Conservation (phyloP, 1,284 basidiomycete species). For the Schizophyllum amplum region DNA sequence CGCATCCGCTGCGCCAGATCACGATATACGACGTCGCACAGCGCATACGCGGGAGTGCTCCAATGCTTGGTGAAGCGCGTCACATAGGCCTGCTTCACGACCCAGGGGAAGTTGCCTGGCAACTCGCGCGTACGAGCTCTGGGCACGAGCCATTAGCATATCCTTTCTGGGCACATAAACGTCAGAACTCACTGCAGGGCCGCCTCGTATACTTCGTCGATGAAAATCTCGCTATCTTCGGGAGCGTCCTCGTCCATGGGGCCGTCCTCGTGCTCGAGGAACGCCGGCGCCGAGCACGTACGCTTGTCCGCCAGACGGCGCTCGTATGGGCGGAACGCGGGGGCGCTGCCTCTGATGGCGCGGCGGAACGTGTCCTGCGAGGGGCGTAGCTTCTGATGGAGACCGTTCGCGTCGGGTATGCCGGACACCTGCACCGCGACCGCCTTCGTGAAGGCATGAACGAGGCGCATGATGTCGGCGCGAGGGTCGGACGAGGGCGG, state of each 20-base stretch:
- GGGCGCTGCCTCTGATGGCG: slow-evolving; percentile 45
- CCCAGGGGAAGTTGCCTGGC: slow-evolving; percentile 56
- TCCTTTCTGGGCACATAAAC: not conserved
- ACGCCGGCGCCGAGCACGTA: not conserved
- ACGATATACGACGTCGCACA: slow-evolving; percentile 38
- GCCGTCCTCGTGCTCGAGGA: slow-evolving; percentile 6
- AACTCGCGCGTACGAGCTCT: slow-evolving; percentile 65
- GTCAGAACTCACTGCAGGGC: slow-evolving; percentile 36
- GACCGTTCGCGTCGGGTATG: slow-evolving; percentile 36
- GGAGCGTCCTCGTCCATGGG: not conserved
- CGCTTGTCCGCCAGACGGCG: slow-evolving; percentile 7
- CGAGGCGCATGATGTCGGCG: slow-evolving; percentile 40
- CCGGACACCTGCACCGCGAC: slow-evolving; percentile 43
- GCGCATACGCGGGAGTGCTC: slow-evolving; percentile 34
- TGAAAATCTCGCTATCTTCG: slow-evolving; percentile 28
- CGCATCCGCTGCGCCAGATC: slow-evolving; percentile 33
- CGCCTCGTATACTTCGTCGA: slow-evolving; percentile 46
- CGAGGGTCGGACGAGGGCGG: slow-evolving; percentile 47
- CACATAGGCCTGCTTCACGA: slow-evolving; percentile 47
- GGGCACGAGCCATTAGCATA: not conserved
- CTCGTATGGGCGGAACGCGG: slow-evolving; percentile 41
- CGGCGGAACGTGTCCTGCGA: slow-evolving; percentile 38
- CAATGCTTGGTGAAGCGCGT: slow-evolving; percentile 36
- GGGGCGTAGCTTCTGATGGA: slow-evolving; percentile 46
- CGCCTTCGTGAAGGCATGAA: slow-evolving; percentile 38